These are phyloP conservation scores for Phialophora expanda DNA, from an alignment of 2,329 filamentous ascomycete species.

Conservation along the genomic window DNA sequence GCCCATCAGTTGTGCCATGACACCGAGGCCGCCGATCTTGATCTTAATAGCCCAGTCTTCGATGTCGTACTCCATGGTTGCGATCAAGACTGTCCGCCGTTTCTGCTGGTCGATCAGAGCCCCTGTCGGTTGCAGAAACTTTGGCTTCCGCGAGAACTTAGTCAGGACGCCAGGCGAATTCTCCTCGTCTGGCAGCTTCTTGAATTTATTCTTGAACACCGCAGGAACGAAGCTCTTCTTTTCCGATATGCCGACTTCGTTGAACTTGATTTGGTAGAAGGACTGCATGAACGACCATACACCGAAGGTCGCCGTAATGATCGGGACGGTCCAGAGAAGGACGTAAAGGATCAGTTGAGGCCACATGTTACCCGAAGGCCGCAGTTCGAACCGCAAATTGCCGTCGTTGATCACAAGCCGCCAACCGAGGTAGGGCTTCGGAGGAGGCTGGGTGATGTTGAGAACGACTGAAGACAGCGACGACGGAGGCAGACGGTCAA, in stretches of 20 bases:
- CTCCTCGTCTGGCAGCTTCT: slow-evolving; percentile 37
- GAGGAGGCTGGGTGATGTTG: slow-evolving; percentile 64
- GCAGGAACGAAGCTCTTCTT: slow-evolving; percentile 52
- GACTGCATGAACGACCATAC: slow-evolving; percentile 64
- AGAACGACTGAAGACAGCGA: slow-evolving; percentile 61
- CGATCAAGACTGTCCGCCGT: slow-evolving; percentile 66
- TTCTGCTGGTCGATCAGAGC: slow-evolving; percentile 56
- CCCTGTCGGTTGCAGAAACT: slow-evolving; percentile 56
- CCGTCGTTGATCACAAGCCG: slow-evolving; percentile 62
- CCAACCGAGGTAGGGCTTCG: slow-evolving; percentile 62
- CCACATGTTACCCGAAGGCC: slow-evolving; percentile 60
- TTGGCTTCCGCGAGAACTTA: slow-evolving; percentile 30
- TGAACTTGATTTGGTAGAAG: slow-evolving; percentile 69
- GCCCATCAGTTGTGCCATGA: slow-evolving; percentile 73
- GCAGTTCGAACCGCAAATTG: slow-evolving; percentile 57
- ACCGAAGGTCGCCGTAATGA: slow-evolving; percentile 56
- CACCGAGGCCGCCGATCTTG: slow-evolving; percentile 72
- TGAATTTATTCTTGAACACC: slow-evolving; percentile 46
- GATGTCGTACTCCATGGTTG: slow-evolving; percentile 75
- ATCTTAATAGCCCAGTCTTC: slow-evolving; percentile 73
- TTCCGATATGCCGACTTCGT: slow-evolving; percentile 61
- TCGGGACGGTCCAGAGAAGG: slow-evolving; percentile 60
- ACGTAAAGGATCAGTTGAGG: slow-evolving; percentile 61
- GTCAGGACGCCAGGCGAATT: slow-evolving; percentile 22
- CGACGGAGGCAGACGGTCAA: slow-evolving; percentile 67